A percentile compares a stretch with the other conserved stretches of the same genome.
These are phyloP conservation scores for Raffaelea arxii DNA, from an alignment of 2,329 filamentous ascomycete genomes.

Conservation along the genomic window DNA sequence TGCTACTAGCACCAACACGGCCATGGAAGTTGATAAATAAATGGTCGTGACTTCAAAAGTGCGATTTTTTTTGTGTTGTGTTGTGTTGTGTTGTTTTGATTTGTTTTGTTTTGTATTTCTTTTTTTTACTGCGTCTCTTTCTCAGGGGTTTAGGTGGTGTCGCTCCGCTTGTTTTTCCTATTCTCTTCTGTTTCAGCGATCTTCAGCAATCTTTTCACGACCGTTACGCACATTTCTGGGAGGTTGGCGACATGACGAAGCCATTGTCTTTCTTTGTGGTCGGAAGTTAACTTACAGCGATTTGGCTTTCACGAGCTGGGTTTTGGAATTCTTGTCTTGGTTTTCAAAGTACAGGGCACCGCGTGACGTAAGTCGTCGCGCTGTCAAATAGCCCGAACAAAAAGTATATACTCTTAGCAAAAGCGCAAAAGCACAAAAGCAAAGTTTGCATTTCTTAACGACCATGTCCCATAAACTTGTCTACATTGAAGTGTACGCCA, in stretches of 20 bases:
- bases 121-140: not conserved
- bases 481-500: too few species aligned
- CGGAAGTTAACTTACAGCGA: not conserved
- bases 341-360: too few species aligned
- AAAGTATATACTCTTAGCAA: too few species aligned
- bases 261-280: not conserved
- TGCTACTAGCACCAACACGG: not conserved
- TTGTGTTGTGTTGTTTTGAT: conserved; percentile 3
- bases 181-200: not conserved
- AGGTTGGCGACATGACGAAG: not conserved
- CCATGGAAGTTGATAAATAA: conserved; percentile 10
- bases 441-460: too few species aligned
- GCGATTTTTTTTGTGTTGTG: conserved; percentile 1
- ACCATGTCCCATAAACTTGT: too few species aligned
- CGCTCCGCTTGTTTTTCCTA: too few species aligned
- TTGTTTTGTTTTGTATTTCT: not conserved
- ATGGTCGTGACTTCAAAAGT: not conserved
- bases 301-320: conserved; percentile 1
- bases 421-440: too few species aligned
- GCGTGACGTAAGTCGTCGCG: too few species aligned
- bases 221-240: not conserved
- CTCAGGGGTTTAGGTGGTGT: too few species aligned
- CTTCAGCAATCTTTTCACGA: not conserved
- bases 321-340: not conserved
- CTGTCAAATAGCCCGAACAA: too few species aligned